Percentiles rank a stretch among this genome's conserved stretches.
phyloP scores from a whole-genome alignment of 2,329 filamentous ascomycete genomes.

The Verticillium zaregamsianum region DNA sequence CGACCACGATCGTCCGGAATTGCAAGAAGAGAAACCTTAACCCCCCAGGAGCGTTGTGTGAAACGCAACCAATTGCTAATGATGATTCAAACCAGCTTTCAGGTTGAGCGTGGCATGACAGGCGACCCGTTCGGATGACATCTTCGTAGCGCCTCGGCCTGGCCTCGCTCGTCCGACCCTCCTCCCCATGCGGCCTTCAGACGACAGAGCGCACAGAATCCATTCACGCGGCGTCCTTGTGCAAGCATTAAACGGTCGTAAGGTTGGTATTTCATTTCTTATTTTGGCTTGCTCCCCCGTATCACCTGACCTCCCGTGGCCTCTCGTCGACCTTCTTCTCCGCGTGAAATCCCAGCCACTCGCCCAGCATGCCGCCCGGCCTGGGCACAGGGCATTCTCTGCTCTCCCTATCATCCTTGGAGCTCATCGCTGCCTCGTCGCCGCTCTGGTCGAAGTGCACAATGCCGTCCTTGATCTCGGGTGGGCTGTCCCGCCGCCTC shows the following conservation, averaged over 20 bases:
- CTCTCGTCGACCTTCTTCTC: slow-evolving; percentile 7
- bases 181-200: background rate
- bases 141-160: background rate
- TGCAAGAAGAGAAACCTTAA: background rate
- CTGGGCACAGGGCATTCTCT: slow-evolving; percentile 92
- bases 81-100: background rate
- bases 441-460: slow-evolving; percentile 39
- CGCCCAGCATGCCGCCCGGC: slow-evolving; percentile 72
- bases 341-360: slow-evolving; percentile 65
- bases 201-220: background rate
- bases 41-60: background rate
- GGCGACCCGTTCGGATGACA: background rate
- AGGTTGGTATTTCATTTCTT: background rate
- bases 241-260: background rate
- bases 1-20: background rate
- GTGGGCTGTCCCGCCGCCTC: slow-evolving; percentile 29
- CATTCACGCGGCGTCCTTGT: background rate
- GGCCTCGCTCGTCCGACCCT: too few species aligned
- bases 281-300: background rate
- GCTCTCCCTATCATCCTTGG: slow-evolving; percentile 38
- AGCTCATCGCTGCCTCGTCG: slow-evolving; percentile 22
- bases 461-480: slow-evolving; percentile 40
- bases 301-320: background rate
- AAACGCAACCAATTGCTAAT: background rate
- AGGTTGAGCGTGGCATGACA: too few species aligned